These are phyloP conservation scores for Groenewaldozyma salmanticensis DNA, from an alignment of 805 yeast species.

Conservation along the genomic window DNA sequence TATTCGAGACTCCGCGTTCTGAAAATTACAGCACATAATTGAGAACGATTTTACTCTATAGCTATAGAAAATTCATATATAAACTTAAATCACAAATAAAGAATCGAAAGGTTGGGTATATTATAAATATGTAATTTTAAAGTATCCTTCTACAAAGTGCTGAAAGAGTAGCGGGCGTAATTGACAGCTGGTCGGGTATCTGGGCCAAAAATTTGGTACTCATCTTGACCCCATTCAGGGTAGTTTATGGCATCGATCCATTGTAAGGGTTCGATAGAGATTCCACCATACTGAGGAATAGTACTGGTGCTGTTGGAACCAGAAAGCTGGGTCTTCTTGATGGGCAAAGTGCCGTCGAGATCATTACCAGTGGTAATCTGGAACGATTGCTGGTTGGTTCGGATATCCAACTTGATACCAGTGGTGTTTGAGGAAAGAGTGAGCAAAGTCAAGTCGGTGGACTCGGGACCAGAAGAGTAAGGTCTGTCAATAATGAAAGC, in stretches of 20 bases:
- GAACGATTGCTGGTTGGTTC: slow-evolving; percentile 2
- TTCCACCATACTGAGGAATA: slow-evolving; percentile 4
- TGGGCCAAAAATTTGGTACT: slow-evolving; percentile 2
- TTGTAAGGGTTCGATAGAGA: slow-evolving; percentile 5
- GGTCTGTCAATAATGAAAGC: background rate
- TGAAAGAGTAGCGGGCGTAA: slow-evolving; percentile 2
- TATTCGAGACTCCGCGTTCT: too few relatives aligned
- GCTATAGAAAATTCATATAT: too few relatives aligned
- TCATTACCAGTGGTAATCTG: slow-evolving; percentile 3
- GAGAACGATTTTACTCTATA: too few relatives aligned
- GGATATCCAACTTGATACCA: slow-evolving; percentile 4
- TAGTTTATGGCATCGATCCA: slow-evolving; percentile 7
- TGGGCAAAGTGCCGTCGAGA: background rate
- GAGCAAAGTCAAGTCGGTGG: background rate
- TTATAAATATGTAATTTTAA: too few relatives aligned
- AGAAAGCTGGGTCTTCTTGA: background rate
- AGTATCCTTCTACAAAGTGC: too few relatives aligned
- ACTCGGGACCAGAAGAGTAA: background rate
- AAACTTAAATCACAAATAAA: too few relatives aligned
- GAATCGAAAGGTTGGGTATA: too few relatives aligned
- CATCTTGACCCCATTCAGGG: slow-evolving; percentile 6
- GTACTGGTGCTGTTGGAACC: too few relatives aligned
- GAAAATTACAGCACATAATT: too few relatives aligned
- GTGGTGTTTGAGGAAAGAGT: background rate
- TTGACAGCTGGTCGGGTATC: slow-evolving; percentile 4